phyloP scores from a whole-genome alignment of 2,329 filamentous ascomycete species.

The Fusarium fujikuroi region DNA sequence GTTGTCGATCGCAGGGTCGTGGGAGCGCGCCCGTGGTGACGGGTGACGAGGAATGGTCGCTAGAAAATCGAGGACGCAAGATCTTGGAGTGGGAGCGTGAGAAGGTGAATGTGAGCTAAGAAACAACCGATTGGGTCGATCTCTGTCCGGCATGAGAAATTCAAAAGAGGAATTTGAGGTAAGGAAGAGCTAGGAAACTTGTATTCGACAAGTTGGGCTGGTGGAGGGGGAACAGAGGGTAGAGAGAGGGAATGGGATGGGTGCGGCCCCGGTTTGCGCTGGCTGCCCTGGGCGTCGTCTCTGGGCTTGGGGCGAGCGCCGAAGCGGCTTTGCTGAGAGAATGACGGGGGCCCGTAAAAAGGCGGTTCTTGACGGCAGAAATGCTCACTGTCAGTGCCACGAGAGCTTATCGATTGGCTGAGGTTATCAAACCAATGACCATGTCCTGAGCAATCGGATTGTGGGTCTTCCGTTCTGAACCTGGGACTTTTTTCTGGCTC shows the following conservation, averaged over 20 bases:
- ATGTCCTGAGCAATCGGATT: constrained; percentile 12
- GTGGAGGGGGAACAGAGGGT: constrained; percentile 21
- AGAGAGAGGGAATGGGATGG: constrained; percentile 22
- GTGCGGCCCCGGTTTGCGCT: constrained; percentile 43
- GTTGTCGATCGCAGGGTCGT: constrained; percentile 32
- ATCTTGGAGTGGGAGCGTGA: background rate
- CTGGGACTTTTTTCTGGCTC: constrained; percentile 41
- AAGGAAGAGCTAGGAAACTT: constrained; percentile 1
- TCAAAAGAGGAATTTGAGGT: background rate
- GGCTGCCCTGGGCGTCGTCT: constrained; percentile 13
- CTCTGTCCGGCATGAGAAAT: constrained; percentile 23
- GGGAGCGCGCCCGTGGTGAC: constrained; percentile 34
- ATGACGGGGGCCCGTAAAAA: constrained; percentile 42
- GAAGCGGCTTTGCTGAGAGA: constrained; percentile 44
- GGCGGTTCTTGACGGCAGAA: constrained; percentile 50
- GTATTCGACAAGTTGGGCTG: constrained; percentile 13
- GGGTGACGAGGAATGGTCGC: constrained; percentile 29
- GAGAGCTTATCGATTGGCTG: constrained; percentile 25
- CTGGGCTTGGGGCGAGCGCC: constrained; percentile 27
- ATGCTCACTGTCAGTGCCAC: constrained; percentile 1
- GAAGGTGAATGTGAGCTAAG: background rate
- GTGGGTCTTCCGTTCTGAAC: constrained; percentile 30
- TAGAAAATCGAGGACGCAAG: constrained; percentile 7
- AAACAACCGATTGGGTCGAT: constrained; percentile 17
- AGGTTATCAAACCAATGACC: constrained; percentile 10